These are phyloP conservation scores for carrot (Daucus carota) DNA, from an alignment of 129 eudicot genomes.

Conservation along the genomic window DNA sequence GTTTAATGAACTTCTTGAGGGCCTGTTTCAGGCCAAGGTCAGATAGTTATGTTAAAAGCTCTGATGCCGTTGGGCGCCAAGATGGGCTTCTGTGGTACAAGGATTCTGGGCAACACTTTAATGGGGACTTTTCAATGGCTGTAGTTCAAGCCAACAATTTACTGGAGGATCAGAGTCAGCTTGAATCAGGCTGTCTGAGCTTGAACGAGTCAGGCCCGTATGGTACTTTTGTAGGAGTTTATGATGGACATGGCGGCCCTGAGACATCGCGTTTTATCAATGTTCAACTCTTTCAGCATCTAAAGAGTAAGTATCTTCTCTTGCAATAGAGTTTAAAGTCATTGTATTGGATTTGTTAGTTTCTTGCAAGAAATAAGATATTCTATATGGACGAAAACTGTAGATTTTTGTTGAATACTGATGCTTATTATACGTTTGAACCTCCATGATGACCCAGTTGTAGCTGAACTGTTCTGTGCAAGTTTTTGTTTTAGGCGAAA, in stretches of 20 bases:
- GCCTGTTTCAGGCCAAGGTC: slow-evolving; percentile 10
- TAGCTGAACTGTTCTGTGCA: background rate
- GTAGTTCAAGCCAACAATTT: slow-evolving; percentile 94
- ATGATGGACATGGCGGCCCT: slow-evolving; percentile 98
- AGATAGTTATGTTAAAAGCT: slow-evolving; percentile 7
- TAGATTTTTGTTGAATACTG: background rate
- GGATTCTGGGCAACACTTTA: slow-evolving; percentile 62
- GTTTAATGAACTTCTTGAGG: slow-evolving; percentile 8
- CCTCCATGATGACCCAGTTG: background rate
- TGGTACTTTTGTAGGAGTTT: slow-evolving; percentile 91
- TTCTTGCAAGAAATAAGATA: background rate
- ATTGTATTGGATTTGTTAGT: background rate
- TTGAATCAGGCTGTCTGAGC: slow-evolving; percentile 89
- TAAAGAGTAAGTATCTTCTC: slow-evolving; percentile 63
- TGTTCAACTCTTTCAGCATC: slow-evolving; percentile 74
- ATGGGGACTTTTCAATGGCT: slow-evolving; percentile 97
- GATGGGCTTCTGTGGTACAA: slow-evolving; percentile 13
- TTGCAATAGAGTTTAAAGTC: slow-evolving; percentile 5
- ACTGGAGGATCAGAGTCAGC: slow-evolving; percentile 92
- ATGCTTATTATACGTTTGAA: background rate
- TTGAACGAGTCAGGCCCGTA: slow-evolving; percentile 70
- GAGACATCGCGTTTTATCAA: slow-evolving; percentile 86
- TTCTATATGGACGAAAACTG: background rate
- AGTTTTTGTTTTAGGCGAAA: background rate
- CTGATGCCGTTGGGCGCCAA: slow-evolving; percentile 11